Evolutionary conservation across 169 alveolate genomes (phyloP).

Genomic region (Pseudocohnilembus persalinus): DNA sequence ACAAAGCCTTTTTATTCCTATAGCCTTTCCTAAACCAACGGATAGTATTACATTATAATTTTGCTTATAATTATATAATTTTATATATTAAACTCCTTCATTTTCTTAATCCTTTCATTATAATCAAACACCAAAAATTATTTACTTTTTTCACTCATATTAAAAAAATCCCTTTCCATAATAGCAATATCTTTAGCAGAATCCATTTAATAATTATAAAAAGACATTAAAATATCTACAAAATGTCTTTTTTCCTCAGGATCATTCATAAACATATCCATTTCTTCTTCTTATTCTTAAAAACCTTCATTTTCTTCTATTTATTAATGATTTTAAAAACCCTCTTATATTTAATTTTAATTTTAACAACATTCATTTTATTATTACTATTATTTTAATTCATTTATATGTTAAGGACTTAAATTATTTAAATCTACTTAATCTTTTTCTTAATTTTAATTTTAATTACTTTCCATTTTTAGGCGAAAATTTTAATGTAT

Average conservation of each 20-base stretch:
- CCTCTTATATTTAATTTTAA: no score
- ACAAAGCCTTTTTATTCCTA: no score
- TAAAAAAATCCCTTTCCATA: neutral
- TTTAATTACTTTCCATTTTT: no score
- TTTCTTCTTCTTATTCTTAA: neutral
- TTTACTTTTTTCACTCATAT: neutral
- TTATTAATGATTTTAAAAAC: neutral
- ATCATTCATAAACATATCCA: neutral
- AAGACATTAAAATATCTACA: neutral
- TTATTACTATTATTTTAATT: no score
- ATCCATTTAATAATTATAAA: neutral
- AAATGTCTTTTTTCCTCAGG: neutral
- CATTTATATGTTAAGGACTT: no score
- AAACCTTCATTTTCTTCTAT: neutral
- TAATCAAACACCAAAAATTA: neutral
- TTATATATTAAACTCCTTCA: neutral
- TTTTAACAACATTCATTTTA: no score
- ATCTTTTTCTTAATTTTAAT: no score
- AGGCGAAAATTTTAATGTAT: no score
- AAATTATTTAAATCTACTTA: no score
- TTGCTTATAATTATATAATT: neutral
- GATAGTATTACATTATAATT: no score
- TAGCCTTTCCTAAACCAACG: no score
- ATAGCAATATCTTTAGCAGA: neutral
- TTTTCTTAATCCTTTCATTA: neutral